Base-by-base conservation (phyloP, 2,329 filamentous ascomycete species). In the Epichloe scottii region DNA sequence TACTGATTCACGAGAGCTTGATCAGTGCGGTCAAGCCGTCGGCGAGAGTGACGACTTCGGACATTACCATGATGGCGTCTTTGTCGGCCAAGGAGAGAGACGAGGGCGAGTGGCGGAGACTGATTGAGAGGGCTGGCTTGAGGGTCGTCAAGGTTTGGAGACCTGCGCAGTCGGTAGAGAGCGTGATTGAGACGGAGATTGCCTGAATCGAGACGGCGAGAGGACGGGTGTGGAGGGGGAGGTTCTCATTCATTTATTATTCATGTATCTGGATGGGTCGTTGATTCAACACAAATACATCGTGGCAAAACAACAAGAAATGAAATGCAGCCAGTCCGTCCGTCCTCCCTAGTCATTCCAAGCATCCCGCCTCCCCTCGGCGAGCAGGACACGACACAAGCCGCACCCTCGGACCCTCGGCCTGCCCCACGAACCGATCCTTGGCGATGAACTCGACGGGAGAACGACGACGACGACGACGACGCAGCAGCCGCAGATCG, bases 1-100 rank as follows among this genome's bases (percentile, higher is more conserved):
- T 70, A 14, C 53, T 70, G 2, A 59, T 70, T 3, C 63, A 69
- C 40, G 62, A 72, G 58, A 61, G 62, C 33, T 53, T 70, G 11
- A 56, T 69, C 12, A 63, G 59, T 19, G 58, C 57, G 5, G 39
- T 59, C 10, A 61, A 60, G 19, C 60, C 66, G 0, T 60, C 59
- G 14, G 52, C 57, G 3, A 58, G 59, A 8, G 63, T 64, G 3
- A 65, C 65, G 2, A 58, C 58, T 0, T 62, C 65, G 21, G 68
- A 70, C 51, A 54, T 68, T 2, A 59, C 61, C 11, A 65, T 69
- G 65, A 61, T 69, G 60, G 58, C 58, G 3, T 60, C 57, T 17
- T 39, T 66, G 21, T 56, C 62, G 2, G 56, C 63, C 0, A 60
- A 62, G 11, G 65, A 69, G 53, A 59, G 66, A 37, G 62, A 60